Base-by-base conservation (phyloP, 257 asterid genomes). In the Plantago ovata region DNA sequence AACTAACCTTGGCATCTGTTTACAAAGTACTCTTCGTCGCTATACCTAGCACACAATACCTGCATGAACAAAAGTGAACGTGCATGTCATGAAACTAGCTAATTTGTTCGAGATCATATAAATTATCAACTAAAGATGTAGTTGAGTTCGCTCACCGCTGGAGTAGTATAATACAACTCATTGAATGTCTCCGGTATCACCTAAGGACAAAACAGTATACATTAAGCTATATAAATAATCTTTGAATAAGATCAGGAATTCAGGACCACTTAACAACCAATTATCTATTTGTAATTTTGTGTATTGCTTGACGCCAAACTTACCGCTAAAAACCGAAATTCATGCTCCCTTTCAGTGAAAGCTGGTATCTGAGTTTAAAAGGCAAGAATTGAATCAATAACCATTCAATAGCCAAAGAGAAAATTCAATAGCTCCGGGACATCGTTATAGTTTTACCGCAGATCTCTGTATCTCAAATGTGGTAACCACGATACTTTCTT, bases 321-420 rank as follows among this genome's bases (percentile, higher is more conserved):
- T 75, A 93, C 98, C 36, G 95, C 95, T 63, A 88, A 69, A 78
- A 93, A 89, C 8, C 94, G 90, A 74, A 89, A 93, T 63, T 93
- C 98, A 9, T 93, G 95, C 81, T 93, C 98, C 78, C 98, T 79
- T 67, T 93, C 95, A n/a, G 86, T 80, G 63, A 79, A 92, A 43
- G 97, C 66, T 39, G 97, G 87, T 72, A 92, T 81, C 98, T 92
- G 85, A 74, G 10, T 54, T 70, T 58, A 63, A 59, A 58, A 70
- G 67, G 71, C 33, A 61, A 72, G 59, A 39, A 16, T 33, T 38
- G 53, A 16, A 70, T 75, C 43, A 72, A 58, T 36, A n/a, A 53
- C 64, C 39, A 49, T 42, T 52, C 57, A 28, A 18, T 57, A 61
- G 54, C 44, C 61, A 42, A 59, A 43, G 4, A 28, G n/a, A 2